Conservation (phyloP, 1,284 basidiomycete genomes). For the Filobasidium uniguttulatum region DNA sequence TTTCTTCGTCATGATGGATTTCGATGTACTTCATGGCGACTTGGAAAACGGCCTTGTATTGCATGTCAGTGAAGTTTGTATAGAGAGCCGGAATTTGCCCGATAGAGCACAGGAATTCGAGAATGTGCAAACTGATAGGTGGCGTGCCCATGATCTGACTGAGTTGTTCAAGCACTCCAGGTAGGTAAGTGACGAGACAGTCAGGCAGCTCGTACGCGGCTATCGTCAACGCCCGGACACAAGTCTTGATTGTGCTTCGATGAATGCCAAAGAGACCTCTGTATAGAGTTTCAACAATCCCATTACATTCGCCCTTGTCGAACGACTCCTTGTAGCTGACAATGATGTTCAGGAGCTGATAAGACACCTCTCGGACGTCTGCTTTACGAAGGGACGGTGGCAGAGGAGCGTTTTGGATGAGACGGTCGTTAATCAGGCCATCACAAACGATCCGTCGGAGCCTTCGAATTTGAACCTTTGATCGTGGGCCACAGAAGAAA, state of each 20-base stretch:
- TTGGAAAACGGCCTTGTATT: constrained; percentile 89
- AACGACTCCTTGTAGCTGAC: constrained; percentile 79
- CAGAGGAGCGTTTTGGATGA: constrained; percentile 36
- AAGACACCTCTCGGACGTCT: constrained; percentile 77
- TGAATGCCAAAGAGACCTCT: constrained; percentile 48
- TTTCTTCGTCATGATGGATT: constrained; percentile 47
- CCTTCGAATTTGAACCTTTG: constrained; percentile 50
- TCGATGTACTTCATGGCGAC: constrained; percentile 91
- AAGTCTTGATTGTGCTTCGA: constrained; percentile 66
- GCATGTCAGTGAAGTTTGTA: constrained; percentile 80
- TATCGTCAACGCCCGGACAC: constrained; percentile 78
- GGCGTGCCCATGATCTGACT: constrained; percentile 91
- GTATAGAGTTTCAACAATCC: constrained; percentile 71
- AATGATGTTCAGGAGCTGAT: constrained; percentile 75
- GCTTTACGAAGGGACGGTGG: constrained; percentile 47
- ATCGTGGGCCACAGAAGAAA: constrained; percentile 80
- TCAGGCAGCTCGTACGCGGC: constrained; percentile 77
- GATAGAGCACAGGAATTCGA: constrained; percentile 79
- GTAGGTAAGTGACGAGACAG: constrained; percentile 67
- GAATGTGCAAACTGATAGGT: constrained; percentile 85
- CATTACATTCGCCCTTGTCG: constrained; percentile 45
- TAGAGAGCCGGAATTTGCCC: constrained; percentile 68
- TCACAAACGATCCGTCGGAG: constrained; percentile 44
- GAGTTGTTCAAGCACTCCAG: constrained; percentile 72
- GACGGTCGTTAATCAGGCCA: constrained; percentile 23